Evolutionary conservation across 306 rosid genomes (phyloP).

Genomic region (Pterocarpus macrocarpus): DNA sequence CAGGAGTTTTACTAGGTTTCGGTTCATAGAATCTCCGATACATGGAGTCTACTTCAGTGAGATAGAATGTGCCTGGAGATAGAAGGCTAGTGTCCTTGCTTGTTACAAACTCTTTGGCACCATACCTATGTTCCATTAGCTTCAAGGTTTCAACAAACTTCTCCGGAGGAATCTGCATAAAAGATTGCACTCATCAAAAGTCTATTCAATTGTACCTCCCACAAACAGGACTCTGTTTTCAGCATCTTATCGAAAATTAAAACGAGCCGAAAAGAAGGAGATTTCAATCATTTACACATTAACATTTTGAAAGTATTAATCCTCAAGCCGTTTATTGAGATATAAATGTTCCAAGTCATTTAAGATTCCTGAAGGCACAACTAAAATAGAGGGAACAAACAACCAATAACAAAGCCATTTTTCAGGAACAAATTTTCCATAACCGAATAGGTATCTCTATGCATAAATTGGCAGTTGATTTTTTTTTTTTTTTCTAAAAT

Average conservation of each 20-base stretch:
- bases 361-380: conserved; percentile 6
- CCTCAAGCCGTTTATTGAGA: conserved; percentile 10
- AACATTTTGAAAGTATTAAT: not conserved
- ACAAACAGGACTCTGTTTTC: conserved; percentile 5
- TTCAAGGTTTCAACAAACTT: conserved; percentile 75
- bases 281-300: not conserved
- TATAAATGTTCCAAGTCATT: not conserved
- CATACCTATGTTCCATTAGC: conserved; percentile 88
- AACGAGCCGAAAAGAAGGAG: not conserved
- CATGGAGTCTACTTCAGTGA: conserved; percentile 79
- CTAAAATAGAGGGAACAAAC: not conserved
- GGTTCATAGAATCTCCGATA: conserved; percentile 80
- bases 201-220: conserved; percentile 26
- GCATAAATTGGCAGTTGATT: not conserved
- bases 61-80: conserved; percentile 81
- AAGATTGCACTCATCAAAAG: conserved; percentile 34
- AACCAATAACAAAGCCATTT: not conserved
- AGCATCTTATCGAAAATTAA: conserved; percentile 14
- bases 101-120: conserved; percentile 82
- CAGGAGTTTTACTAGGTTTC: conserved; percentile 49
- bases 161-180: conserved; percentile 76
- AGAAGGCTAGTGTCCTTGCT: conserved; percentile 77
- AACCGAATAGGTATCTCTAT: not conserved
- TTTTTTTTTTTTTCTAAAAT: not conserved
- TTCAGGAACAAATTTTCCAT: not conserved